Evolutionary conservation across 805 yeast genomes (phyloP).

Genomic region (Suhomyces canberraensis): DNA sequence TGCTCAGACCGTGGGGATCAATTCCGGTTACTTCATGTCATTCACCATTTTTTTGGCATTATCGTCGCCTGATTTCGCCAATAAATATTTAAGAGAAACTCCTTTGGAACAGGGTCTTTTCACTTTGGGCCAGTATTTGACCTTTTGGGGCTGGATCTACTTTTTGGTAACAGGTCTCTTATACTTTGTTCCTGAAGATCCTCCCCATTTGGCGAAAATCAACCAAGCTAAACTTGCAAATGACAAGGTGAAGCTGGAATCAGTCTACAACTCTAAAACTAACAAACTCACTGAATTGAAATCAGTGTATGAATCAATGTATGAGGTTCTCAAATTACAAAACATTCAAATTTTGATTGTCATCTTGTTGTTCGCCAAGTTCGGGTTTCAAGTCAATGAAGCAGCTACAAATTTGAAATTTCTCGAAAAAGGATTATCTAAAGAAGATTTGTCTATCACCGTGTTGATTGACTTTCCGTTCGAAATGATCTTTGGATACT

Average conservation of each 20-base stretch:
- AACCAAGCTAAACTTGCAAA: constrained; percentile 27
- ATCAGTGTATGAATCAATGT: constrained; percentile 64
- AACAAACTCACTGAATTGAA: constrained; percentile 31
- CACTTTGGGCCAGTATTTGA: constrained; percentile 70
- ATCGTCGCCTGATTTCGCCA: constrained; percentile 89
- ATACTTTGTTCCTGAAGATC: constrained; percentile 68
- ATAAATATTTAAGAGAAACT: constrained; percentile 64
- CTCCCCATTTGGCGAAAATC: constrained; percentile 42
- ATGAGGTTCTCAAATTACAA: constrained; percentile 61
- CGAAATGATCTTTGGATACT: constrained; percentile 91
- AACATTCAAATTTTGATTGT: constrained; percentile 72
- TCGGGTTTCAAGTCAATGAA: constrained; percentile 95
- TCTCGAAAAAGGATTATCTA: constrained; percentile 85
- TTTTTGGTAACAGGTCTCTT: constrained; percentile 63
- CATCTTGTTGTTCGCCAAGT: constrained; percentile 75
- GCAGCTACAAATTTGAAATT: constrained; percentile 91
- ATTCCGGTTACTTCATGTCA: constrained; percentile 86
- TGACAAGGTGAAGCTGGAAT: constrained; percentile 23
- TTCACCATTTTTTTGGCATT: constrained; percentile 90
- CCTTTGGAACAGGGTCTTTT: constrained; percentile 68
- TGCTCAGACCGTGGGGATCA: constrained; percentile 94
- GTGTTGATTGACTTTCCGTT: constrained; percentile 94
- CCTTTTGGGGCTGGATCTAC: constrained; percentile 73
- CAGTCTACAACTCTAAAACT: constrained; percentile 18
- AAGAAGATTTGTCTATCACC: constrained; percentile 90